Percentiles rank a stretch among this genome's conserved stretches.
These are phyloP conservation scores for Funneliformis caledonium DNA, from an alignment of 371 early-diverging fungal species.

Conservation along the genomic window DNA sequence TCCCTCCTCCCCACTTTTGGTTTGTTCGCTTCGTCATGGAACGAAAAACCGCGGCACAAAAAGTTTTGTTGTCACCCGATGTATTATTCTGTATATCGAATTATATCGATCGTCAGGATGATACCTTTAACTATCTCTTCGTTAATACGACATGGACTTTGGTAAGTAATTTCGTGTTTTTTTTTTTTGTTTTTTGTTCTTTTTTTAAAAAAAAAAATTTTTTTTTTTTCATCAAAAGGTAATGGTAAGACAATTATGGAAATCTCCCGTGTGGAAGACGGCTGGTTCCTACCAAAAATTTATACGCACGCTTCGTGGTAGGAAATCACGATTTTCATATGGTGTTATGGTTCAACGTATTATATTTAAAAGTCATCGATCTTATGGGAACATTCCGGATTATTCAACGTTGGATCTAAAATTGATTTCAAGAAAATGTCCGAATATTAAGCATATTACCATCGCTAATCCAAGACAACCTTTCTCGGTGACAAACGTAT, in stretches of 20 bases:
- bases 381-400: background rate
- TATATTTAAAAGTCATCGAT: background rate
- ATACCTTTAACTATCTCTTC: conserved; percentile 11
- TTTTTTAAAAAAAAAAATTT: background rate
- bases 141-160: conserved; percentile 8
- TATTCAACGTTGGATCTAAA: conserved; percentile 1
- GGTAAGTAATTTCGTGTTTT: background rate
- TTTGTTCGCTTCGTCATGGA: background rate
- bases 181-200: background rate
- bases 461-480: background rate
- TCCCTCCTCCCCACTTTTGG: too few species aligned
- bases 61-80: conserved; percentile 5
- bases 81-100: conserved; percentile 6
- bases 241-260: conserved; percentile 18
- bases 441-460: conserved; percentile 21
- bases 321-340: conserved; percentile 10
- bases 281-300: background rate
- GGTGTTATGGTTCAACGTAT: conserved; percentile 16
- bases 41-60: conserved; percentile 4
- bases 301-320: conserved; percentile 23
- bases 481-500: background rate
- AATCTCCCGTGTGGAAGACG: conserved; percentile 17
- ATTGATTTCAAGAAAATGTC: conserved; percentile 13
- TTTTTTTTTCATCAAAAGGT: conserved; percentile 2
- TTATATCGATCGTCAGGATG: conserved; percentile 17